phyloP scores from a whole-genome alignment of 768 basidiomycete genomes.

The Tricholoma flavovirens region DNA sequence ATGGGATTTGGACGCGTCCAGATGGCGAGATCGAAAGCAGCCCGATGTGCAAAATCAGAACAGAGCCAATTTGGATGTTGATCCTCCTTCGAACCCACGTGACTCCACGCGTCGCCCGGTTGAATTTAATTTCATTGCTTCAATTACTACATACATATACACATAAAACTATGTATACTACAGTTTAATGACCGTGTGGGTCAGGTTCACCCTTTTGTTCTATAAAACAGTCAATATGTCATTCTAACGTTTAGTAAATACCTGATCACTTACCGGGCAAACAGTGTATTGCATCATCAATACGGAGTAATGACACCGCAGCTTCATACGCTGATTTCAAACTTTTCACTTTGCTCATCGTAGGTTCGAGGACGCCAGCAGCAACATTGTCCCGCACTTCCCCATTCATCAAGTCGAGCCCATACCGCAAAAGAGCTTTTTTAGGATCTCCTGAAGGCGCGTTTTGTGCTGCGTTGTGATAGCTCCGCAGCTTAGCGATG shows the following conservation, averaged over 20 bases:
- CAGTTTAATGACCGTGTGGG: constrained; percentile 63
- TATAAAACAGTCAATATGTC: constrained; percentile 23
- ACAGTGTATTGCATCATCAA: constrained; percentile 94
- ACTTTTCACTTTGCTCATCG: constrained; percentile 94
- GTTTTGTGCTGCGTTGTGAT: constrained; percentile 95
- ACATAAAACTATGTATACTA: too few relatives aligned
- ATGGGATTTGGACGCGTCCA: constrained; percentile 6
- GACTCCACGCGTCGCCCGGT: constrained; percentile 21
- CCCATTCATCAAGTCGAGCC: constrained; percentile 90
- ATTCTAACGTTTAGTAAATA: constrained; percentile 6
- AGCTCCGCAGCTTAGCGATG: constrained; percentile 93
- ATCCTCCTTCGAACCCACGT: constrained; percentile 15
- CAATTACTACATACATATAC: too few relatives aligned
- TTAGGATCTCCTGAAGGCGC: constrained; percentile 88
- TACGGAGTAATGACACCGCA: constrained; percentile 88
- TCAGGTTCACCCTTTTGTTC: constrained; percentile 71
- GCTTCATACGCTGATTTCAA: constrained; percentile 97
- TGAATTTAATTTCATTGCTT: too few relatives aligned
- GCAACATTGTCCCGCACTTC: constrained; percentile 92
- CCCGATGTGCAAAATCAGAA: constrained; percentile 13
- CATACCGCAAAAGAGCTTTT: constrained; percentile 85
- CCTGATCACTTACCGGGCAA: constrained; percentile 58
- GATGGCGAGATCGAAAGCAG: not conserved
- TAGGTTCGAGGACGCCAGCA: constrained; percentile 93
- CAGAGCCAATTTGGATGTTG: constrained; percentile 13